phyloP scores from a whole-genome alignment of 2,329 filamentous ascomycete genomes.

The Metarhizium brunneum region DNA sequence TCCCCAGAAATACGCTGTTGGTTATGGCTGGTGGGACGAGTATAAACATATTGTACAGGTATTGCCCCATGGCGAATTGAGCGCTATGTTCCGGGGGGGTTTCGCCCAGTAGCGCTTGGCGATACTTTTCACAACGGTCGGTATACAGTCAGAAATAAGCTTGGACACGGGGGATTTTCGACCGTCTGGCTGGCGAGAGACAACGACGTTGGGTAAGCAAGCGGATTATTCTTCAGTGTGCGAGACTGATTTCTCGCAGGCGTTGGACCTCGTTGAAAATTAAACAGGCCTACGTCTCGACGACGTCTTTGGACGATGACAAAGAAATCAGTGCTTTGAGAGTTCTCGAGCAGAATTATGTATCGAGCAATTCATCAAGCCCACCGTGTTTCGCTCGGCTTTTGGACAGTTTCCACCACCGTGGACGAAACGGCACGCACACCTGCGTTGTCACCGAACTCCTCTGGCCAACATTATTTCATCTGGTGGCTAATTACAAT shows the following conservation, averaged over 20 bases:
- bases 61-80: not conserved
- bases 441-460: conserved; percentile 8
- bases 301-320: conserved; percentile 2
- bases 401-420: conserved; percentile 4
- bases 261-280: conserved; percentile 7
- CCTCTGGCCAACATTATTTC: conserved; percentile 3
- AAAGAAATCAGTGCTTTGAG: not conserved
- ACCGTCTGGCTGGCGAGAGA: conserved; percentile 7
- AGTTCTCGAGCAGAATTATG: not conserved
- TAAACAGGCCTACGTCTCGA: conserved; percentile 4
- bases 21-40: not conserved
- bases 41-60: not conserved
- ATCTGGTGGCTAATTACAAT: not conserved
- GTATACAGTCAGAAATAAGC: conserved; percentile 4
- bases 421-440: conserved; percentile 7
- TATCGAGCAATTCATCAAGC: not conserved
- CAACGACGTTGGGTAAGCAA: not conserved
- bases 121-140: conserved; percentile 4
- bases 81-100: not conserved
- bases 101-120: conserved; percentile 4
- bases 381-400: conserved; percentile 2
- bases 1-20: not conserved
- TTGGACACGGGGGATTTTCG: conserved; percentile 5
- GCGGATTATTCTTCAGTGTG: not conserved
- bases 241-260: not conserved